Percentiles rank a stretch among this genome's conserved stretches.
These are phyloP conservation scores for Diaporthe sp. DNA, from an alignment of 2,329 filamentous ascomycete genomes.

Conservation along the genomic window DNA sequence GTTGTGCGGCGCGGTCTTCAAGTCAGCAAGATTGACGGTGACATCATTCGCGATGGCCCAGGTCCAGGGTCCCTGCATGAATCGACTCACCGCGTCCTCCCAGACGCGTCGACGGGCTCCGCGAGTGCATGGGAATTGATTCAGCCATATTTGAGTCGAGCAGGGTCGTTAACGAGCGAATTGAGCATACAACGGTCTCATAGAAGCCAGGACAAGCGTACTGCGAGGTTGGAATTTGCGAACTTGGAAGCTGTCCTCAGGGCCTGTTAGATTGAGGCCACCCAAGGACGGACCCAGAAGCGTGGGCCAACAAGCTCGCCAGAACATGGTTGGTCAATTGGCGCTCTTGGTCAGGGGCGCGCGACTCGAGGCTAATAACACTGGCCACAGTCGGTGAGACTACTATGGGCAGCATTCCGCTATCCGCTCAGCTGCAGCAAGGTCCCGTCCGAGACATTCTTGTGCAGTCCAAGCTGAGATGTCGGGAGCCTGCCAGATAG, in stretches of 20 bases:
- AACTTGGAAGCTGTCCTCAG: constrained; percentile 25
- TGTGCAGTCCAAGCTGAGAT: not conserved
- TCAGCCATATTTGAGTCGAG: constrained; percentile 35
- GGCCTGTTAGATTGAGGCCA: constrained; percentile 30
- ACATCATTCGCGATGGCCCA: constrained; percentile 25
- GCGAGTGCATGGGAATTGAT: constrained; percentile 57
- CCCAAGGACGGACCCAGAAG: constrained; percentile 35
- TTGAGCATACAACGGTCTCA: not conserved
- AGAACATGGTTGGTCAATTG: constrained; percentile 41
- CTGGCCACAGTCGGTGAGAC: constrained; percentile 38
- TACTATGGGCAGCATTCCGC: constrained; percentile 10
- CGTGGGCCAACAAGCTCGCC: constrained; percentile 32
- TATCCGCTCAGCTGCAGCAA: constrained; percentile 15
- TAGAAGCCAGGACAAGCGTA: not conserved
- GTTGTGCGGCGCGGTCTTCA: constrained; percentile 3
- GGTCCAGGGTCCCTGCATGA: constrained; percentile 18
- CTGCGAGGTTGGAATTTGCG: constrained; percentile 14
- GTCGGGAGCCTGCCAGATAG: not conserved
- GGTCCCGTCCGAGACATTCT: constrained; percentile 34
- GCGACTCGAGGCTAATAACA: constrained; percentile 35
- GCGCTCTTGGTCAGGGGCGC: constrained; percentile 38
- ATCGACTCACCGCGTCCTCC: constrained; percentile 60
- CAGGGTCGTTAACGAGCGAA: not conserved
- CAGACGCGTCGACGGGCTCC: constrained; percentile 48
- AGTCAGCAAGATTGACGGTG: constrained; percentile 39